Conservation (phyloP, 1,139 yeast species). For the Saccharomyces pastorianus region DNA sequence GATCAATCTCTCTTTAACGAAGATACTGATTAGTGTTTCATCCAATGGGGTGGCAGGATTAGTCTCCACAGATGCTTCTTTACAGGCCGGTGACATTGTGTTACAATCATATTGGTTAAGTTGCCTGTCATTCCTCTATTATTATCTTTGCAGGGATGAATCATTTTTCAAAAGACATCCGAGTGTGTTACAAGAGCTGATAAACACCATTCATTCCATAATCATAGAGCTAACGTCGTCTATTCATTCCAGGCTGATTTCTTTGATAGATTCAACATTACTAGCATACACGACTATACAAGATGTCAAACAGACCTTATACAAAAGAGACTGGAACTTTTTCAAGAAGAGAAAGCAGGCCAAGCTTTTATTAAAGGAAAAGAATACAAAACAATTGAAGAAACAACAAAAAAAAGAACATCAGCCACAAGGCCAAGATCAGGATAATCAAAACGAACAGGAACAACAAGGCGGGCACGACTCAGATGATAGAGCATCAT, state of each 20-base stretch:
- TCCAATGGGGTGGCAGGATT: constrained; percentile 26
- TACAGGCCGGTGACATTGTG: constrained; percentile 50
- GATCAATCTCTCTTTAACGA: constrained; percentile 51
- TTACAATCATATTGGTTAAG: constrained; percentile 67
- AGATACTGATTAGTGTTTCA: constrained; percentile 51
- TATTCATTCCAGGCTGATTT: constrained; percentile 50
- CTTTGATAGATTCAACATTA: constrained; percentile 54
- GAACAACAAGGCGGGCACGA: constrained; percentile 3
- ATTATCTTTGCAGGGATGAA: constrained; percentile 50
- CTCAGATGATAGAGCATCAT: constrained; percentile 2
- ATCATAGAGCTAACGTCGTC: constrained; percentile 58
- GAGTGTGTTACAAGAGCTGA: constrained; percentile 49
- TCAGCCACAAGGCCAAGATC: neutral
- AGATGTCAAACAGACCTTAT: constrained; percentile 49
- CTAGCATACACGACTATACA: constrained; percentile 58
- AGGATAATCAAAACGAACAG: constrained; percentile 1
- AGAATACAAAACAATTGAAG: constrained; percentile 7
- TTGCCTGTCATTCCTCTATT: constrained; percentile 57
- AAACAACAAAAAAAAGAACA: constrained; percentile 8
- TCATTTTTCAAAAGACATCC: constrained; percentile 49
- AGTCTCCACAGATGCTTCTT: constrained; percentile 26
- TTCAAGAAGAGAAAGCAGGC: constrained; percentile 45
- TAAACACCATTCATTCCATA: constrained; percentile 51
- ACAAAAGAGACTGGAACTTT: constrained; percentile 69
- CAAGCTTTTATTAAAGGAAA: constrained; percentile 20